A percentile compares a stretch with the other conserved stretches of the same genome.
Conservation (phyloP, 208 protist genomes). For the Crithidia thermophila region DNA sequence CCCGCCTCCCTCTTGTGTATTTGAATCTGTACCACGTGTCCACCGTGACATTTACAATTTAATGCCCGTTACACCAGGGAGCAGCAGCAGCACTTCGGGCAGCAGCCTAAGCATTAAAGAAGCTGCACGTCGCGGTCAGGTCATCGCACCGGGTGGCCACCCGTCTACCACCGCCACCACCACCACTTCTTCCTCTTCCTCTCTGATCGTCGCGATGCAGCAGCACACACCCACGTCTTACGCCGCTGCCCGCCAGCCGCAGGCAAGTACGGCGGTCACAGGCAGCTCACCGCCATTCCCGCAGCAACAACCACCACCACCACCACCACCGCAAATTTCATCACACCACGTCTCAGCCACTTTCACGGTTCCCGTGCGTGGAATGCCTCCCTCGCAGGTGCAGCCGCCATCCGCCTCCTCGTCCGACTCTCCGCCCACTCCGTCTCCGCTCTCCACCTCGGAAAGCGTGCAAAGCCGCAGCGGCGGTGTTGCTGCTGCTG, state of each 20-base stretch:
- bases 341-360: too few relatives aligned
- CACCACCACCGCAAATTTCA: too few relatives aligned
- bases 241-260: too few relatives aligned
- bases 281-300: too few relatives aligned
- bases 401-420: neutral
- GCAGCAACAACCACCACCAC: neutral
- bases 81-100: neutral
- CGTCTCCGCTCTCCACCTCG: slow-evolving; percentile 19
- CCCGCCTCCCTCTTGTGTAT: too few relatives aligned
- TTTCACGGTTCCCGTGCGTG: neutral
- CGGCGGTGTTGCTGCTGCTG: neutral
- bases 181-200: slow-evolving; percentile 1
- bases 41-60: neutral
- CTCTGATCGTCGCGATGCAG: neutral
- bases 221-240: neutral
- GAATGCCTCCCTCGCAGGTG: neutral
- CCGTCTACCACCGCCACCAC: neutral
- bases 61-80: neutral
- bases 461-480: neutral
- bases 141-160: neutral
- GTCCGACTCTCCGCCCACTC: slow-evolving; percentile 20
- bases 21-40: too few relatives aligned
- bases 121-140: too few relatives aligned
- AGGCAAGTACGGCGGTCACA: too few relatives aligned
- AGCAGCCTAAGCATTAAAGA: too few relatives aligned